These are phyloP conservation scores for Mrakia blollopis DNA, from an alignment of 768 basidiomycete species.

Conservation along the genomic window DNA sequence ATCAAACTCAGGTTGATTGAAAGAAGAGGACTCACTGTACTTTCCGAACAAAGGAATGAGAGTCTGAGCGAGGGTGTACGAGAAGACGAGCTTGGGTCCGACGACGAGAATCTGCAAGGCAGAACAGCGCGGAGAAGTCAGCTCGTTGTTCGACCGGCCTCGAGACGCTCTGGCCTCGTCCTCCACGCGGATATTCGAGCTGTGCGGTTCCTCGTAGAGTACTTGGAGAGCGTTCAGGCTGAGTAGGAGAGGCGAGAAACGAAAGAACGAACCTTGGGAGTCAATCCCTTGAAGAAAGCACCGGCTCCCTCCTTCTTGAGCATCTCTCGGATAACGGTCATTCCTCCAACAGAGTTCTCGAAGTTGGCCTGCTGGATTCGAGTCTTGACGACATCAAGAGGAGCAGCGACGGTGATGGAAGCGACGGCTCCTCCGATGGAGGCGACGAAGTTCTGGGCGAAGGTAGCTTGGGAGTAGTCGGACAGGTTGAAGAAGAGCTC, in stretches of 20 bases:
- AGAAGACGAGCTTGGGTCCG: constrained; percentile 96
- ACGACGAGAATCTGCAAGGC: constrained; percentile 81
- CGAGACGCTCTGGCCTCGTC: too few species aligned
- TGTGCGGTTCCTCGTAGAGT: too few species aligned
- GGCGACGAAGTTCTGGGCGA: constrained; percentile 94
- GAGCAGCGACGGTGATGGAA: constrained; percentile 92
- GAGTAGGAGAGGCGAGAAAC: neutral
- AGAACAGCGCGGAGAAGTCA: constrained; percentile 23
- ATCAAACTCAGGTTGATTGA: too few species aligned
- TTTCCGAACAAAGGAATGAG: constrained; percentile 87
- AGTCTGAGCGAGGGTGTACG: constrained; percentile 92
- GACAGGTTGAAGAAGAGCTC: constrained; percentile 82
- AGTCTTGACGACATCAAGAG: constrained; percentile 88
- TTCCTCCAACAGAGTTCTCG: constrained; percentile 61
- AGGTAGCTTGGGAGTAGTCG: constrained; percentile 93
- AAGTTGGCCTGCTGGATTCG: constrained; percentile 94
- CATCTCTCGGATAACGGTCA: constrained; percentile 76
- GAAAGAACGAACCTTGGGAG: constrained; percentile 67
- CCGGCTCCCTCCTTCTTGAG: constrained; percentile 74
- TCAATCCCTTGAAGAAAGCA: constrained; percentile 94
- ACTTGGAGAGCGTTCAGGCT: too few species aligned
- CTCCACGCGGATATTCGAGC: too few species aligned
- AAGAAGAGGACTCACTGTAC: constrained; percentile 49
- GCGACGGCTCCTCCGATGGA: constrained; percentile 90
- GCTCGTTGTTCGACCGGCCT: neutral